Percentiles rank a stretch among this genome's conserved stretches.
phyloP scores from a whole-genome alignment of 2,329 filamentous ascomycete genomes.

The Ophiostoma populinum region DNA sequence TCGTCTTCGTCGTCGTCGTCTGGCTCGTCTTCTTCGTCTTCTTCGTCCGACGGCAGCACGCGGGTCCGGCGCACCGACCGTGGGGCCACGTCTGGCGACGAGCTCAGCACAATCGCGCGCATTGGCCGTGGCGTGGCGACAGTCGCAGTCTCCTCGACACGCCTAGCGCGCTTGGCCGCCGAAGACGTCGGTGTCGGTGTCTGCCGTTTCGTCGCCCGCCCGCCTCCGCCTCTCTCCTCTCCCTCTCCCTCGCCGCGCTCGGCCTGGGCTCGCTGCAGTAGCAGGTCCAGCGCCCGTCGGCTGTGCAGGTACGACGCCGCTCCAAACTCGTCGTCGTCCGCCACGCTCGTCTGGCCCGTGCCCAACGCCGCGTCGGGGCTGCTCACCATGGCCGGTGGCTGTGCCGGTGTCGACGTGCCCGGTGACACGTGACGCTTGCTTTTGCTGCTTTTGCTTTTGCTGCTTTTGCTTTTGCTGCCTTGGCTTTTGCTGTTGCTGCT shows the following conservation, averaged over 20 bases:
- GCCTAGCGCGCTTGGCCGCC: conserved; percentile 14
- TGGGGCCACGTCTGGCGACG: conserved; percentile 6
- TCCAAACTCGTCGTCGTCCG: conserved; percentile 18
- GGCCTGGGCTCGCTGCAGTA: no score
- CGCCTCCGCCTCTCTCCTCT: no score
- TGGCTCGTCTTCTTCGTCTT: conserved; percentile 1
- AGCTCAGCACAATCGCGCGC: conserved; percentile 9
- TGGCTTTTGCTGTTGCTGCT: no score
- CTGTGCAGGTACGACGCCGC: conserved; percentile 10
- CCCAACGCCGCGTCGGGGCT: conserved; percentile 15
- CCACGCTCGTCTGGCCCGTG: conserved; percentile 17
- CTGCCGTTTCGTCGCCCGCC: conserved; percentile 13
- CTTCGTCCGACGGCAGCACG: background rate
- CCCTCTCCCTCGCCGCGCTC: no score
- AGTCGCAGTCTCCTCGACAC: no score
- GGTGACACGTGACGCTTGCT: no score
- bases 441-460: no score
- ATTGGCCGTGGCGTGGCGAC: background rate
- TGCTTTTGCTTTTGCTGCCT: no score
- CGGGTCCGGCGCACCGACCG: background rate
- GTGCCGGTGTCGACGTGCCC: conserved; percentile 14
- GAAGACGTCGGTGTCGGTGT: conserved; percentile 11
- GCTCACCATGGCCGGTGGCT: conserved; percentile 12
- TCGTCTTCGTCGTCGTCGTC: conserved; percentile 10
- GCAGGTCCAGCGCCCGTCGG: no score